Conservation (phyloP, 1,139 yeast species). For the Yamadazyma trypodendri region DNA sequence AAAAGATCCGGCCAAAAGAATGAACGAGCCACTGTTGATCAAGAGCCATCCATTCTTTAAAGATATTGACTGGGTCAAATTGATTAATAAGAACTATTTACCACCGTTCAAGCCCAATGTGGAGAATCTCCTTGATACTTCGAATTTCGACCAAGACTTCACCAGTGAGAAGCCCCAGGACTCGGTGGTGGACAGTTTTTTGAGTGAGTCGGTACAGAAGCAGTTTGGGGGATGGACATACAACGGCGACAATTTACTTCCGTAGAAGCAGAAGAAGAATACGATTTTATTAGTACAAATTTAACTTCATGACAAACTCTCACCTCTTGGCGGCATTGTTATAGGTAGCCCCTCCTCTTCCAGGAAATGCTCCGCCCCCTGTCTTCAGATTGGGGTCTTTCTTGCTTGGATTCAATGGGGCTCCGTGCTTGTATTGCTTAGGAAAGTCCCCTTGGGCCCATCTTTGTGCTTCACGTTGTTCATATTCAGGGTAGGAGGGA, state of each 20-base stretch:
- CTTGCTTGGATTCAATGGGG: constrained; percentile 34
- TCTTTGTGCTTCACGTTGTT: constrained; percentile 33
- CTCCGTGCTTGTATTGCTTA: constrained; percentile 30
- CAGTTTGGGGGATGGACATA: constrained; percentile 99
- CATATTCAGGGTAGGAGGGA: constrained; percentile 38
- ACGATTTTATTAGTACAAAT: no score
- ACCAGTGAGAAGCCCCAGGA: constrained; percentile 93
- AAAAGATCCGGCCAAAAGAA: constrained; percentile 80
- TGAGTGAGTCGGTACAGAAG: constrained; percentile 87
- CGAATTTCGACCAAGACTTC: constrained; percentile 90
- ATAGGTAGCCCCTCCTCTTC: constrained; percentile 39
- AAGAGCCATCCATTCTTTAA: constrained; percentile 84
- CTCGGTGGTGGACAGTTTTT: constrained; percentile 88
- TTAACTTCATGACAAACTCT: no score
- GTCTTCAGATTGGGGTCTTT: constrained; percentile 18
- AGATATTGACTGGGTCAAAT: constrained; percentile 87
- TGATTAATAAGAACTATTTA: constrained; percentile 81
- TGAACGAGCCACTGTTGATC: constrained; percentile 84
- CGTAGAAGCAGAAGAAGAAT: not conserved
- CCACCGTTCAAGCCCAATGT: constrained; percentile 97
- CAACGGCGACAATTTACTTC: constrained; percentile 54
- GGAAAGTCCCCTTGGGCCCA: constrained; percentile 35
- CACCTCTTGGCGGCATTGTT: constrained; percentile 36
- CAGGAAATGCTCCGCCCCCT: constrained; percentile 39
- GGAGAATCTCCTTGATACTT: constrained; percentile 80